Evolutionary conservation across 306 rosid genomes (phyloP).

Genomic region (Trifolium subterraneum): DNA sequence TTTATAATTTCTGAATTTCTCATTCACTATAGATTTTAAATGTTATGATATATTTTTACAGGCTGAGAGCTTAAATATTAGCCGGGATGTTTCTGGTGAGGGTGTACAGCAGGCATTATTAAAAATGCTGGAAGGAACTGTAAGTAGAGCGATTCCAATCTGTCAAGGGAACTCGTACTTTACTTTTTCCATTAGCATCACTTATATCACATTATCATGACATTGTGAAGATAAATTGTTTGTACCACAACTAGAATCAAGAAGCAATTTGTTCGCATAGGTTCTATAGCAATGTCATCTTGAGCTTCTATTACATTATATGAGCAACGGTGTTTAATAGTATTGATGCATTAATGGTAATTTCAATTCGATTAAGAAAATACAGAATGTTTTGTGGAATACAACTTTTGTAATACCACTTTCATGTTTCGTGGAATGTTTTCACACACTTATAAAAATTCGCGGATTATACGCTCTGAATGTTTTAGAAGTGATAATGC

Average conservation of each 20-base stretch:
- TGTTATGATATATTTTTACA: constrained; percentile 45
- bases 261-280: constrained; percentile 5
- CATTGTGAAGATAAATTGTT: background rate
- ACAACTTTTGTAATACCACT: background rate
- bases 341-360: background rate
- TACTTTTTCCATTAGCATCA: constrained; percentile 2
- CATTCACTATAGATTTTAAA: constrained; percentile 35
- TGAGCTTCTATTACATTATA: constrained; percentile 10
- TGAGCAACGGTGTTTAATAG: background rate
- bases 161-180: background rate
- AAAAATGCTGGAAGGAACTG: constrained; percentile 99
- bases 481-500: background rate
- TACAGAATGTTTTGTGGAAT: no score
- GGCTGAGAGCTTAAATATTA: constrained; percentile 94
- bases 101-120: constrained; percentile 98
- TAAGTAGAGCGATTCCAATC: constrained; percentile 54
- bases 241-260: constrained; percentile 2
- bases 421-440: constrained; percentile 6
- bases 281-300: constrained; percentile 14
- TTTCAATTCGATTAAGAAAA: no score
- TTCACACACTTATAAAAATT: background rate
- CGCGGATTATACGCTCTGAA: background rate
- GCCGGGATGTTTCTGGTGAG: constrained; percentile 98
- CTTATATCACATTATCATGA: constrained; percentile 1
- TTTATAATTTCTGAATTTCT: constrained; percentile 23